A percentile compares a stretch with the other conserved stretches of the same genome.
Conservation (phyloP, 768 basidiomycete genomes). For the Tylopilus vinaceipallidus region DNA sequence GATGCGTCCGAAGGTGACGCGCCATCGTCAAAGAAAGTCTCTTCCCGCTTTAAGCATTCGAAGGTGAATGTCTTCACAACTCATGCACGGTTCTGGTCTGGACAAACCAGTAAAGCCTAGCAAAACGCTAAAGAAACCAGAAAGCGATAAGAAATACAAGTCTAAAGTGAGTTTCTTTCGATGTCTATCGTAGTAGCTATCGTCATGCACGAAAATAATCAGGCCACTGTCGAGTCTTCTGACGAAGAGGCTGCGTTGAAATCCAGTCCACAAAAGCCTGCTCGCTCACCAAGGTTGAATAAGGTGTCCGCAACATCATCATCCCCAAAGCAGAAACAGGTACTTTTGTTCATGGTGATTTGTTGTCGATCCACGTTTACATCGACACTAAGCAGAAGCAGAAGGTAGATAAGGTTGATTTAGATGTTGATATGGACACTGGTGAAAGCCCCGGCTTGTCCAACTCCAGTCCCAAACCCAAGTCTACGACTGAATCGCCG, state of each 20-base stretch:
- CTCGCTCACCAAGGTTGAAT: constrained; percentile 11
- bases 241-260: constrained; percentile 23
- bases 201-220: neutral
- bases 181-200: neutral
- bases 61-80: constrained; percentile 9
- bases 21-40: constrained; percentile 8
- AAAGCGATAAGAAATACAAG: constrained; percentile 23
- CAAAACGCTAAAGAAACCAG: constrained; percentile 16
- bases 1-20: constrained; percentile 3
- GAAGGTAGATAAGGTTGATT: constrained; percentile 3
- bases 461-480: constrained; percentile 6
- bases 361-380: neutral
- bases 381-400: neutral
- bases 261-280: neutral
- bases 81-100: neutral
- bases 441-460: constrained; percentile 11
- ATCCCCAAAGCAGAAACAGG: constrained; percentile 14
- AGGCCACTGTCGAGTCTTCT: constrained; percentile 31
- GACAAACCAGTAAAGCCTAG: constrained; percentile 10
- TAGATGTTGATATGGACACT: constrained; percentile 12
- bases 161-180: constrained; percentile 21
- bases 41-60: constrained; percentile 9
- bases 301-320: neutral
- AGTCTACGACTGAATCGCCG: neutral
- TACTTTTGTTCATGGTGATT: neutral